Conservation (phyloP, 768 basidiomycete species). For the Boletus sensibilis region DNA sequence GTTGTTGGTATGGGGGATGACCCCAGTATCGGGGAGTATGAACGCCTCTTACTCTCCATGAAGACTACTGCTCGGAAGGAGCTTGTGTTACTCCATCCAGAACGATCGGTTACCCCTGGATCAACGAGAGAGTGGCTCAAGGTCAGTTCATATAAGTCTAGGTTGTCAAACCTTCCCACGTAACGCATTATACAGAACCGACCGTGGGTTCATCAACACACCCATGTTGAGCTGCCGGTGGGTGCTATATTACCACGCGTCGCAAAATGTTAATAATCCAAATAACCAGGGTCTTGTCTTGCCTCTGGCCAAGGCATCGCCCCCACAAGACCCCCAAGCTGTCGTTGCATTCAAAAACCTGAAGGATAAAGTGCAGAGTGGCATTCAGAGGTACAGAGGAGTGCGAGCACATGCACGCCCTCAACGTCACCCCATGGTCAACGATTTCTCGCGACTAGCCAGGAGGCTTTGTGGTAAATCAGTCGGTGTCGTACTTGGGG, state of each 20-base stretch:
- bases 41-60: conserved; percentile 87
- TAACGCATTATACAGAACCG: conserved; percentile 57
- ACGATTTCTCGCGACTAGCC: conserved; percentile 91
- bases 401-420: conserved; percentile 58
- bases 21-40: conserved; percentile 88
- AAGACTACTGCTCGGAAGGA: conserved; percentile 99
- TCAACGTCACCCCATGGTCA: conserved; percentile 76
- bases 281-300: conserved; percentile 64
- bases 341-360: conserved; percentile 87
- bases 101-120: conserved; percentile 83
- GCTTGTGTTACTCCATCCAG: conserved; percentile 88
- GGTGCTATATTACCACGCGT: conserved; percentile 19
- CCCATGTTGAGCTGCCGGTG: conserved; percentile 90
- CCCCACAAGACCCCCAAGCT: conserved; percentile 83
- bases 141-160: conserved; percentile 40
- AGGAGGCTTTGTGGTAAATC: conserved; percentile 89
- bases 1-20: conserved; percentile 94
- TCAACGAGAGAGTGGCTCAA: conserved; percentile 96
- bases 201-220: conserved; percentile 94
- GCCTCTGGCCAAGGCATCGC: conserved; percentile 56
- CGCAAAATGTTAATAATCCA: conserved; percentile 3
- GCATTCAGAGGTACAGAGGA: conserved; percentile 85
- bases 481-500: conserved; percentile 92
- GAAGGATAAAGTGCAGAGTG: conserved; percentile 88
- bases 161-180: conserved; percentile 3